A percentile compares a stretch with the other conserved stretches of the same genome.
Conservation (phyloP, 1,284 basidiomycete species). For the Lignosus rhinocerotis region DNA sequence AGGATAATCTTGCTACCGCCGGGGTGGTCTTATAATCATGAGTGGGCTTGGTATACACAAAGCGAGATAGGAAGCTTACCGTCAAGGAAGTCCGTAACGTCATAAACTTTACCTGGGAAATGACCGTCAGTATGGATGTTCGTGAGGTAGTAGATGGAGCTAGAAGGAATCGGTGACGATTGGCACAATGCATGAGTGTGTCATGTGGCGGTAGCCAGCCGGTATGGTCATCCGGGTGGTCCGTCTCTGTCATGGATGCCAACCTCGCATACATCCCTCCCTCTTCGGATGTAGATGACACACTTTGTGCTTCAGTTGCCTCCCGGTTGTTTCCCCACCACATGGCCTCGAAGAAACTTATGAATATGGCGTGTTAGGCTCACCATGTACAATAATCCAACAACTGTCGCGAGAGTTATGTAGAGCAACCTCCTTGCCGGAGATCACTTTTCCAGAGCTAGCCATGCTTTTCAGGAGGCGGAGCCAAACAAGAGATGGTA, state of each 20-base stretch:
- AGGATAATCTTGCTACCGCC: slow-evolving; percentile 65
- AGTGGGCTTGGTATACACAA: not conserved
- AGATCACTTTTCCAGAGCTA: slow-evolving; percentile 31
- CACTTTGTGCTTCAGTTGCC: too few species aligned
- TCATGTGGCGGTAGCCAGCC: too few species aligned
- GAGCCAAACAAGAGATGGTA: not conserved
- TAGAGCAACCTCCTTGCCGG: slow-evolving; percentile 62
- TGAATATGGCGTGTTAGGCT: not conserved
- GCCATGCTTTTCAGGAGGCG: slow-evolving; percentile 1
- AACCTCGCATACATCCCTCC: too few species aligned
- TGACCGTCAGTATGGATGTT: too few species aligned
- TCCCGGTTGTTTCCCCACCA: not conserved
- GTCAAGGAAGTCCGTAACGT: slow-evolving; percentile 76
- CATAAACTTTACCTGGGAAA: slow-evolving; percentile 62
- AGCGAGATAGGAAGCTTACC: slow-evolving; percentile 37
- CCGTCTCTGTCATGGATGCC: not conserved
- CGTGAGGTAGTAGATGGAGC: too few species aligned
- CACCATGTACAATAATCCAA: slow-evolving; percentile 89
- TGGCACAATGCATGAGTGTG: too few species aligned
- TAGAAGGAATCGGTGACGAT: too few species aligned
- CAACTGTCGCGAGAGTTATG: slow-evolving; percentile 65
- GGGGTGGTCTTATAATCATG: slow-evolving; percentile 54
- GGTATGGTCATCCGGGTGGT: not conserved
- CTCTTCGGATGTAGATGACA: not conserved
- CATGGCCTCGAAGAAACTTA: not conserved